Conservation (phyloP, 2,329 filamentous ascomycete species). For the Ophiostoma himal-ulmi region DNA sequence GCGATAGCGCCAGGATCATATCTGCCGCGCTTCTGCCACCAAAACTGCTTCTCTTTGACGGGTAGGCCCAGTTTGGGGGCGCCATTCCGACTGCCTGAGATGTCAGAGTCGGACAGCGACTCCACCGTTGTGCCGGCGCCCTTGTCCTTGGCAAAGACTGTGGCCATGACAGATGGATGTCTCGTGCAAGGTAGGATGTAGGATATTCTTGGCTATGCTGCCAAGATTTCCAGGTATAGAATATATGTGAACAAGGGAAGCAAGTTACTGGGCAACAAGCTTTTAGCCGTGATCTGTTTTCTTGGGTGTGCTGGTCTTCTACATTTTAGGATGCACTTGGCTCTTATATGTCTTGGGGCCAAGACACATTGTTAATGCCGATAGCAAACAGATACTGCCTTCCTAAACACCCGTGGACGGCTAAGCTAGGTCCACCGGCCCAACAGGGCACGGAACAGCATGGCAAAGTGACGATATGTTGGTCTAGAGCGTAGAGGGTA, state of each 20-base stretch:
- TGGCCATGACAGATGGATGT: neutral
- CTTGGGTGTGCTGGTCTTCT: neutral
- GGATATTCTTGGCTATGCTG: neutral
- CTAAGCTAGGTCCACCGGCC: neutral
- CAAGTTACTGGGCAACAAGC: neutral
- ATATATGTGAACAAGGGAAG: neutral
- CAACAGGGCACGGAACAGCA: neutral
- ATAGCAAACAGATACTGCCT: neutral
- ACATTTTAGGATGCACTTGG: neutral
- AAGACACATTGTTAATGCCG: neutral
- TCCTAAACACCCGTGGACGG: neutral
- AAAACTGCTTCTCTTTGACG: neutral
- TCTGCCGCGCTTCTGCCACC: neutral
- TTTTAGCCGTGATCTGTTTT: neutral
- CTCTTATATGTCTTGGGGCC: conserved; percentile 7
- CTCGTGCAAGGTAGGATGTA: neutral
- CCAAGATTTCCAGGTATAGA: neutral
- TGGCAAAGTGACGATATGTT: neutral
- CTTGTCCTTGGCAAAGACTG: conserved; percentile 7
- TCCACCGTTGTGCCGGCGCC: neutral
- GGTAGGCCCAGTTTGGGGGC: neutral
- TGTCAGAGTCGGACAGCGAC: neutral
- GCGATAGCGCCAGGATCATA: neutral
- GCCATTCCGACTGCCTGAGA: neutral
- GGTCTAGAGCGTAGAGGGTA: neutral